Percentiles rank a stretch among this genome's conserved stretches.
Conservation (phyloP, 441 rosid genomes). For the Erysimum pusillum region DNA sequence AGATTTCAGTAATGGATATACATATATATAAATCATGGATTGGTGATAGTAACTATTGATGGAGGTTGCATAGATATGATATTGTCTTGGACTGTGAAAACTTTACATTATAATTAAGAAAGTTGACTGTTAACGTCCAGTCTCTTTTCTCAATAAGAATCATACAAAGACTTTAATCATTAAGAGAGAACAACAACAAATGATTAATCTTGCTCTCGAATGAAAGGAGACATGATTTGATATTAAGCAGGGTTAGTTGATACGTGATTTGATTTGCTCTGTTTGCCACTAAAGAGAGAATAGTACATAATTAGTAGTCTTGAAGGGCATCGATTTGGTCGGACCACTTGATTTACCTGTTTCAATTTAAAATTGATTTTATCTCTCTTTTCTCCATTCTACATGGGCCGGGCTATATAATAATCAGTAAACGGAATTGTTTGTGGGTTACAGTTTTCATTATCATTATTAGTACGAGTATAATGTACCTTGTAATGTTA, state of each 20-base stretch:
- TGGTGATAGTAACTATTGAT: conserved; percentile 7
- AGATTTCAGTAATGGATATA: neutral
- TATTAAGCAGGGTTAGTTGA: conserved; percentile 31
- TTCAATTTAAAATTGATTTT: neutral
- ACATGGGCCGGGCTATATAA: neutral
- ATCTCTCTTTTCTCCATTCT: neutral
- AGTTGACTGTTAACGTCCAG: conserved; percentile 29
- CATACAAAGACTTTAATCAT: conserved; percentile 6
- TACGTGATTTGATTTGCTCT: conserved; percentile 24
- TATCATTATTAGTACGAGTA: neutral
- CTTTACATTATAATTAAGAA: conserved; percentile 19
- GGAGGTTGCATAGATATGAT: conserved; percentile 39
- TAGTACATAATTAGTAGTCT: neutral
- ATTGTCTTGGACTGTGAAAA: conserved; percentile 34
- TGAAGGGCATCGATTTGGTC: neutral
- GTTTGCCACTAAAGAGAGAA: conserved; percentile 34
- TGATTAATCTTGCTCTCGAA: conserved; percentile 28
- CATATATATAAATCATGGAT: conserved; percentile 11
- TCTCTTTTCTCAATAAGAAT: conserved; percentile 26
- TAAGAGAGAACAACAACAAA: conserved; percentile 10
- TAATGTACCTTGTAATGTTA: neutral
- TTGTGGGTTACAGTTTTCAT: neutral
- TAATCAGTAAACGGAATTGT: neutral
- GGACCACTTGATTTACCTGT: neutral
- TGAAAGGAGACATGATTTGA: conserved; percentile 36